phyloP scores from a whole-genome alignment of 352 stramenopile species.

The Phytophthora aleatoria region DNA sequence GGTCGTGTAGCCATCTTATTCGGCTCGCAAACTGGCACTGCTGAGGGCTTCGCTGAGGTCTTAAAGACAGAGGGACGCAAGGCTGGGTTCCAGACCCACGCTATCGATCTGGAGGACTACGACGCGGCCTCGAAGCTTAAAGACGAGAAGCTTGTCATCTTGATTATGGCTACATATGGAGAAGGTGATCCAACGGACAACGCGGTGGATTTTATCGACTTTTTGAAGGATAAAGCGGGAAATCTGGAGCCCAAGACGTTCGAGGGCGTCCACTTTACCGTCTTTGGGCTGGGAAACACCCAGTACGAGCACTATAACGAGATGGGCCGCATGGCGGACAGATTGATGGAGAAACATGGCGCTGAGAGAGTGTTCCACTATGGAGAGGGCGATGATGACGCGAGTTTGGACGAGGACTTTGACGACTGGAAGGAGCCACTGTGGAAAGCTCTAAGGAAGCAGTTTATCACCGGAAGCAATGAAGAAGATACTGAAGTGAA shows the following conservation, averaged over 20 bases:
- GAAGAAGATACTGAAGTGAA: slow-evolving; percentile 20
- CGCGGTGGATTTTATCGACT: slow-evolving; percentile 92
- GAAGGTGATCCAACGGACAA: slow-evolving; percentile 99
- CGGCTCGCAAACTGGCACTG: slow-evolving; percentile 97
- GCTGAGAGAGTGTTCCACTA: slow-evolving; percentile 87
- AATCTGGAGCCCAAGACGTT: slow-evolving; percentile 40
- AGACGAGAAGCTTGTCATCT: slow-evolving; percentile 81
- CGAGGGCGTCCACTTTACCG: slow-evolving; percentile 85
- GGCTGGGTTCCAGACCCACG: slow-evolving; percentile 85
- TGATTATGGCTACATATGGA: slow-evolving; percentile 97
- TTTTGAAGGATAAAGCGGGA: slow-evolving; percentile 79
- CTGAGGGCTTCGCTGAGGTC: slow-evolving; percentile 96
- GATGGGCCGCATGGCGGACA: slow-evolving; percentile 93
- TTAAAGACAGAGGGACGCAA: slow-evolving; percentile 91
- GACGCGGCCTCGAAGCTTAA: slow-evolving; percentile 63
- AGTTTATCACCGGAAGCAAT: slow-evolving; percentile 51
- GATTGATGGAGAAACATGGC: slow-evolving; percentile 85
- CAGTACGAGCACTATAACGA: slow-evolving; percentile 99
- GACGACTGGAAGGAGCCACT: slow-evolving; percentile 95
- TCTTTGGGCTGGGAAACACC: slow-evolving; percentile 98
- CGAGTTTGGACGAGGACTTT: slow-evolving; percentile 92
- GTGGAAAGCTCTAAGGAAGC: slow-evolving; percentile 82
- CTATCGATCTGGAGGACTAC: slow-evolving; percentile 97
- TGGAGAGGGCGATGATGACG: slow-evolving; percentile 97
- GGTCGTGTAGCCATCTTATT: slow-evolving; percentile 94